phyloP scores from a whole-genome alignment of 2,329 filamentous ascomycete species.

The Microdochium paspali region DNA sequence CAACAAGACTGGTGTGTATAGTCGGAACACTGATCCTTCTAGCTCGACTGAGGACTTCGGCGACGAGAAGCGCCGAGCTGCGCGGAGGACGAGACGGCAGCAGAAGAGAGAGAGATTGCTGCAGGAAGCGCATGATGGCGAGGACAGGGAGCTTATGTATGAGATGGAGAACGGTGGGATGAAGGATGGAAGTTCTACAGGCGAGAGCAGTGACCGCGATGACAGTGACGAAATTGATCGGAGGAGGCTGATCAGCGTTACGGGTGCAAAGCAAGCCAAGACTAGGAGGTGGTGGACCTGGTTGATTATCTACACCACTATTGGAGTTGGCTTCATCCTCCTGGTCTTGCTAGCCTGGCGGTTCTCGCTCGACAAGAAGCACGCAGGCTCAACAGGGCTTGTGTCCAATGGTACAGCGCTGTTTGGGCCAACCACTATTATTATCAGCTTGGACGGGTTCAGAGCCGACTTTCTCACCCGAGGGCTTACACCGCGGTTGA shows the following conservation, averaged over 20 bases:
- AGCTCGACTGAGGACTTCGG: conserved; percentile 38
- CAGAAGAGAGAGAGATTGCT: conserved; percentile 43
- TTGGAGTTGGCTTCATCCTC: conserved; percentile 44
- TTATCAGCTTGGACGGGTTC: conserved; percentile 93
- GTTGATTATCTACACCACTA: conserved; percentile 42
- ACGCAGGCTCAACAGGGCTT: conserved; percentile 20
- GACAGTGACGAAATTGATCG: conserved; percentile 50
- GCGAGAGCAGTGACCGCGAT: conserved; percentile 51
- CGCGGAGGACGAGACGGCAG: conserved; percentile 37
- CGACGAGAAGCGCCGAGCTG: conserved; percentile 35
- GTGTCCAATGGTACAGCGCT: conserved; percentile 76
- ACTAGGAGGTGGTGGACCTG: conserved; percentile 43
- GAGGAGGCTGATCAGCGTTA: conserved; percentile 36
- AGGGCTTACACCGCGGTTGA: conserved; percentile 73
- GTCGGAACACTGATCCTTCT: background rate
- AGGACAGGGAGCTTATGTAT: conserved; percentile 39
- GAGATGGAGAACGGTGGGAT: conserved; percentile 80
- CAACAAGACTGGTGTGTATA: background rate
- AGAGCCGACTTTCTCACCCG: conserved; percentile 85
- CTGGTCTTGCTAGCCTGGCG: conserved; percentile 50
- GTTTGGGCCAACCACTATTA: conserved; percentile 84
- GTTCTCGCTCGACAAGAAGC: conserved; percentile 37
- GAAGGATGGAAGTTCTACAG: conserved; percentile 55
- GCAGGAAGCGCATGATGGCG: conserved; percentile 47
- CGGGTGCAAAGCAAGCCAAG: conserved; percentile 36